Percentiles rank a stretch among this genome's conserved stretches.
phyloP scores from a whole-genome alignment of 768 basidiomycete genomes.

The Neoboletus subvelutipes region DNA sequence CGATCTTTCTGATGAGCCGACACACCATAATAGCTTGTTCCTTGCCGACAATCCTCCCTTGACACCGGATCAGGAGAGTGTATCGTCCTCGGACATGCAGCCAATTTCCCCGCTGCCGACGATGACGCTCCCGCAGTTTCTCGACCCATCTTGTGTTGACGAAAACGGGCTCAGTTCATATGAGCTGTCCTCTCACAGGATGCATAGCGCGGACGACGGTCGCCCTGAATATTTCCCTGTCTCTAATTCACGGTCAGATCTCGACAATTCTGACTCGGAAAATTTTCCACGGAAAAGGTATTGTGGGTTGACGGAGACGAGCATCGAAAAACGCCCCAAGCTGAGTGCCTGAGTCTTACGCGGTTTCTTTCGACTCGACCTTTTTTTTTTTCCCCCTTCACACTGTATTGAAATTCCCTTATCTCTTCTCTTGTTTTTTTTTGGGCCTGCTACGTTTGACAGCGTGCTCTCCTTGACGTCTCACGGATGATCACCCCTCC shows the following conservation, averaged over 20 bases:
- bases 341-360: constrained; percentile 26
- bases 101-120: constrained; percentile 31
- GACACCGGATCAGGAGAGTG: constrained; percentile 34
- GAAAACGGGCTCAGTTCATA: constrained; percentile 29
- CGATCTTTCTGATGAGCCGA: constrained; percentile 26
- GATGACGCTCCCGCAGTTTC: constrained; percentile 30
- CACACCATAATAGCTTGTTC: constrained; percentile 18
- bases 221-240: constrained; percentile 36
- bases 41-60: constrained; percentile 30
- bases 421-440: neutral
- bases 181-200: constrained; percentile 24
- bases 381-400: constrained; percentile 11
- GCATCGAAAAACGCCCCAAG: constrained; percentile 27
- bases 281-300: constrained; percentile 23
- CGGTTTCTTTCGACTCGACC: constrained; percentile 3
- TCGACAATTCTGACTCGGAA: constrained; percentile 30
- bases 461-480: constrained; percentile 17
- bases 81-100: constrained; percentile 35
- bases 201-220: constrained; percentile 21
- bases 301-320: constrained; percentile 20
- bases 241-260: constrained; percentile 37
- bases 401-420: neutral
- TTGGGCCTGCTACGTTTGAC: constrained; percentile 10
- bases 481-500: constrained; percentile 23
- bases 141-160: constrained; percentile 22